These are phyloP conservation scores for Thelonectria discophora DNA, from an alignment of 2,329 filamentous ascomycete species.

Conservation along the genomic window DNA sequence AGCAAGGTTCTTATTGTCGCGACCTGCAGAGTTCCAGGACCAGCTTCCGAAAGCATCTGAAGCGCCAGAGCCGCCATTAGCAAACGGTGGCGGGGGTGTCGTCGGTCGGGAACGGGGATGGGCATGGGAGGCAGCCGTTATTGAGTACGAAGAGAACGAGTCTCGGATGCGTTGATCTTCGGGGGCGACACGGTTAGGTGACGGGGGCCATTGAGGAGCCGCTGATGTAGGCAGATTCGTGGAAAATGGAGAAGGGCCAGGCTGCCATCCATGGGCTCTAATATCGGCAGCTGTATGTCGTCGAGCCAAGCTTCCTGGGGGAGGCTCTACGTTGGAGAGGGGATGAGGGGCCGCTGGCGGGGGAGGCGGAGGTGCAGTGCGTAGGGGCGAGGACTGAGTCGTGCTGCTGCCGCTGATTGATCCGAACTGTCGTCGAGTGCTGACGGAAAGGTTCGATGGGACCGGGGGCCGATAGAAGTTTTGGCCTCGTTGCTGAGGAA, in stretches of 20 bases:
- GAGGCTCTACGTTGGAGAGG: constrained; percentile 68
- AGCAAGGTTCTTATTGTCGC: constrained; percentile 60
- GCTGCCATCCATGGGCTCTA: constrained; percentile 83
- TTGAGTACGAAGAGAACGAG: constrained; percentile 64
- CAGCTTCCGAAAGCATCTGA: constrained; percentile 62
- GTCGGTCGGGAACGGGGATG: constrained; percentile 63
- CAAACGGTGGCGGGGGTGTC: constrained; percentile 60
- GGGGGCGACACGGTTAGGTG: constrained; percentile 58
- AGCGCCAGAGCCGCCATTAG: constrained; percentile 53
- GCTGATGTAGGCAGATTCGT: constrained; percentile 55
- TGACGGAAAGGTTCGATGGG: constrained; percentile 81
- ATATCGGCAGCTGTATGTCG: constrained; percentile 97
- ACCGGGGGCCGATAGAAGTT: constrained; percentile 78
- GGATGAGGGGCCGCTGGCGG: constrained; percentile 72
- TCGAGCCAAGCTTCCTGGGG: constrained; percentile 76
- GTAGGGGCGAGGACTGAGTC: constrained; percentile 73
- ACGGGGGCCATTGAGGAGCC: constrained; percentile 63
- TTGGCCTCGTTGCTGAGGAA: constrained; percentile 67
- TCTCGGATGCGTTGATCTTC: constrained; percentile 67
- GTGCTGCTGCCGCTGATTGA: constrained; percentile 81
- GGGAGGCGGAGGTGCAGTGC: constrained; percentile 71
- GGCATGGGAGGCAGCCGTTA: constrained; percentile 54
- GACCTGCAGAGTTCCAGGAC: constrained; percentile 63
- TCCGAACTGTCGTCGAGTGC: constrained; percentile 81
- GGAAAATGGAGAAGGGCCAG: constrained; percentile 69